Evolutionary conservation across 495 filamentous ascomycete species (phyloP).

Genomic region (Penicillium coffeae): DNA sequence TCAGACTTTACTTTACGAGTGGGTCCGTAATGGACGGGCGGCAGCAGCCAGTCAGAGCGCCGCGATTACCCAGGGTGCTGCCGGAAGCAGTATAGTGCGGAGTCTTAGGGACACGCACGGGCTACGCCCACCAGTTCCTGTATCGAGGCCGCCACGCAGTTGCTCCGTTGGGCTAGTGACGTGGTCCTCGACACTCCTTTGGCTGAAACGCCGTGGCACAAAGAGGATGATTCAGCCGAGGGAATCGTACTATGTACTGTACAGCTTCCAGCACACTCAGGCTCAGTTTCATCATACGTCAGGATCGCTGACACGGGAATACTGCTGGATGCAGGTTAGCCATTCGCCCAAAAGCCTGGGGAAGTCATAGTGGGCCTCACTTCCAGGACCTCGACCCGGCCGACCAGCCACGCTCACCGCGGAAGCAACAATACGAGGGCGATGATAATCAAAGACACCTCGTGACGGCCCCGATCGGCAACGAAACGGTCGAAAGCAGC

Average conservation of each 20-base stretch:
- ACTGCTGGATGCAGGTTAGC: neutral
- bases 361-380: no score
- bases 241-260: no score
- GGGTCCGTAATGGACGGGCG: conserved; percentile 5
- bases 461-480: conserved; percentile 6
- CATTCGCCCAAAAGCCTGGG: neutral
- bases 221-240: neutral
- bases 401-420: neutral
- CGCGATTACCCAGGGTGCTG: conserved; percentile 24
- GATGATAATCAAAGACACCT: neutral
- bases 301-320: neutral
- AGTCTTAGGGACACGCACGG: conserved; percentile 24
- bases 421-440: neutral
- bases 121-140: conserved; percentile 19
- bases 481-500: conserved; percentile 2
- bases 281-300: no score
- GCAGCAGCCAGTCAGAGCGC: conserved; percentile 7
- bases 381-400: neutral
- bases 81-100: conserved; percentile 16
- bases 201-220: conserved; percentile 5
- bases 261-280: no score
- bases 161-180: conserved; percentile 10
- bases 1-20: conserved; percentile 1
- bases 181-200: conserved; percentile 6
- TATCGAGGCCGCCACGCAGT: conserved; percentile 5